Evolutionary conservation across 805 yeast species (phyloP).

Genomic region (Lipomyces chichibuensis): DNA sequence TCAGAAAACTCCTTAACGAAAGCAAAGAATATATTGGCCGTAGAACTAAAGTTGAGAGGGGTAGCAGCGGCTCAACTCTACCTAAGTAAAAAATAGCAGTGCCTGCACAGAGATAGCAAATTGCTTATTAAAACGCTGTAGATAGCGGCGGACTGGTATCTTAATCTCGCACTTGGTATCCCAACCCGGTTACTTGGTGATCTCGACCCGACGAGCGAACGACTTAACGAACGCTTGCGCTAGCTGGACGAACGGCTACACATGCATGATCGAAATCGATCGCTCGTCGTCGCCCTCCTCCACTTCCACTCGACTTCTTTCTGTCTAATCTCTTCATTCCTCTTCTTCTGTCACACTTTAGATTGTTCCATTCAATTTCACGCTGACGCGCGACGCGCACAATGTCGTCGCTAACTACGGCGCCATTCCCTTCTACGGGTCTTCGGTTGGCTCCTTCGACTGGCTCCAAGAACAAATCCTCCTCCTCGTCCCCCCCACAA

Average conservation of each 20-base stretch:
- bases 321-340: background rate
- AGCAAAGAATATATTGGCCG: too few species aligned
- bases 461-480: background rate
- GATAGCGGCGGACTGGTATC: background rate
- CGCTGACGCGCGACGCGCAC: background rate
- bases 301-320: background rate
- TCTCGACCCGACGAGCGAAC: background rate
- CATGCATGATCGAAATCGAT: background rate
- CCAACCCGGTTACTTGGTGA: background rate
- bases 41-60: too few species aligned
- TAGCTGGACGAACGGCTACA: background rate
- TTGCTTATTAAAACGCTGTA: background rate
- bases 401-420: slow-evolving; percentile 3
- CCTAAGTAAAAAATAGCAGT: background rate
- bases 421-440: slow-evolving; percentile 22
- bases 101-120: background rate
- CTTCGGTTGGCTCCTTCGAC: slow-evolving; percentile 11
- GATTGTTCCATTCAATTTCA: background rate
- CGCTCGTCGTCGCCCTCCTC: background rate
- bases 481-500: slow-evolving; percentile 15
- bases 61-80: too few species aligned
- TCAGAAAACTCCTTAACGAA: too few species aligned
- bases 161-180: background rate
- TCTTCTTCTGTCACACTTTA: background rate
- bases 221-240: background rate